phyloP scores from a whole-genome alignment of 2,329 filamentous ascomycete species.

The Colletotrichum eleusines region DNA sequence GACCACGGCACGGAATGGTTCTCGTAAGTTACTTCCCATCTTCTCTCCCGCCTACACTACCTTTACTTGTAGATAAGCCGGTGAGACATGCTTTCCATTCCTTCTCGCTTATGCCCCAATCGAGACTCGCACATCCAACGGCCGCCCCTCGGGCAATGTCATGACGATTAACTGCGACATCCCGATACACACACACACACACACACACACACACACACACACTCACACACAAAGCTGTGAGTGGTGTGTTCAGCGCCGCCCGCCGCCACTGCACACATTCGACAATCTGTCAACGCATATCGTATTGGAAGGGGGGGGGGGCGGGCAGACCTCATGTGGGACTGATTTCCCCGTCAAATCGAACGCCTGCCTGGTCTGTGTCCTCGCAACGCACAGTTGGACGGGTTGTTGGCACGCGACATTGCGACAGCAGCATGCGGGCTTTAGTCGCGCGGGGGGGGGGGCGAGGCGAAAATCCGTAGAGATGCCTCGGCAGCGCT shows the following conservation, averaged over 20 bases:
- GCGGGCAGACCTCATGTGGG: not conserved
- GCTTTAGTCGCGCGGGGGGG: conserved; percentile 6
- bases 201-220: too few relatives aligned
- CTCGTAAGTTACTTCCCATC: too few relatives aligned
- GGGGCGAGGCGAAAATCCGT: conserved; percentile 17
- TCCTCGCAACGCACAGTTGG: not conserved
- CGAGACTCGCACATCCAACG: not conserved
- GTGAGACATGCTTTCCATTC: not conserved
- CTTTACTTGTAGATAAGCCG: not conserved
- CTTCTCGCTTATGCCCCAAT: not conserved
- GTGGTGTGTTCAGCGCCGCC: conserved; percentile 15
- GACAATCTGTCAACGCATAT: conserved; percentile 1
- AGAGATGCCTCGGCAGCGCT: conserved; percentile 28
- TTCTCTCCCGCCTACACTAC: too few relatives aligned
- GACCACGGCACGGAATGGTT: conserved; percentile 14
- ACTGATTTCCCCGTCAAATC: not conserved
- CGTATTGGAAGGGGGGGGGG: too few relatives aligned
- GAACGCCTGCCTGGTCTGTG: conserved; percentile 1
- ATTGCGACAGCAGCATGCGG: conserved; percentile 8
- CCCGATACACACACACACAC: conserved; percentile 2
- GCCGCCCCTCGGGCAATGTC: not conserved
- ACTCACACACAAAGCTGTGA: not conserved
- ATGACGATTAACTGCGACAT: conserved; percentile 18
- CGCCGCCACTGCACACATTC: conserved; percentile 1
- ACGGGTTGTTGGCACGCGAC: conserved; percentile 25